Evolutionary conservation across 768 basidiomycete species (phyloP).

Genomic region (Neoboletus brunneissimus): DNA sequence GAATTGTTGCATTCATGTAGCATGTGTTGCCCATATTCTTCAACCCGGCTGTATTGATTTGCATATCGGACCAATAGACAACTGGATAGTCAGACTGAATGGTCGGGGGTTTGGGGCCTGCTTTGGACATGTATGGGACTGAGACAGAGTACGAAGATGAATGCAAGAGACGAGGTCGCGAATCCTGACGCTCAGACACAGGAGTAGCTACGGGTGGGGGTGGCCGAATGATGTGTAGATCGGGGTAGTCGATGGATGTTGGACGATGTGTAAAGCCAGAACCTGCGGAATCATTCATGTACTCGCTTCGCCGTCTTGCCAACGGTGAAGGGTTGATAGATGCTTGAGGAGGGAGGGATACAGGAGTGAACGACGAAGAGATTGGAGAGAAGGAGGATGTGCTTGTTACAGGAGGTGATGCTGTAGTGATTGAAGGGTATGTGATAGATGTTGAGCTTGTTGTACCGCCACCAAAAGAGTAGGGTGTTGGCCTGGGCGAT

Average conservation of each 20-base stretch:
- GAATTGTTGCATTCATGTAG: conserved; percentile 98
- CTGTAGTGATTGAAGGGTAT: conserved; percentile 48
- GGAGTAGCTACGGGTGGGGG: conserved; percentile 77
- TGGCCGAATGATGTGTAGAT: conserved; percentile 66
- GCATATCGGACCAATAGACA: conserved; percentile 77
- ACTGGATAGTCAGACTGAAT: conserved; percentile 79
- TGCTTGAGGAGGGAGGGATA: conserved; percentile 75
- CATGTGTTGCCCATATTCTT: conserved; percentile 98
- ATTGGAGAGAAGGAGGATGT: conserved; percentile 41
- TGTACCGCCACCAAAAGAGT: conserved; percentile 39
- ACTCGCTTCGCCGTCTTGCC: conserved; percentile 71
- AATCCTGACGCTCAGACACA: conserved; percentile 71
- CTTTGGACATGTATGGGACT: conserved; percentile 14
- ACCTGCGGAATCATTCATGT: conserved; percentile 70
- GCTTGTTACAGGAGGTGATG: conserved; percentile 37
- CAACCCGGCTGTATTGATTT: conserved; percentile 78
- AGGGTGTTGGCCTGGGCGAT: conserved; percentile 33
- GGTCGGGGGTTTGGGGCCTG: conserved; percentile 57
- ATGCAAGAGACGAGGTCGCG: conserved; percentile 51
- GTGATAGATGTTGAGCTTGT: conserved; percentile 43
- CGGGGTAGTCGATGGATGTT: conserved; percentile 74
- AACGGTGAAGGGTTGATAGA: conserved; percentile 79
- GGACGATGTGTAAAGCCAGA: conserved; percentile 45
- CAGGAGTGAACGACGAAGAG: conserved; percentile 37
- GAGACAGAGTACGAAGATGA: conserved; percentile 36